Evolutionary conservation across 108 stramenopile genomes (phyloP).

Genomic region (Stephanodiscus triporus): DNA sequence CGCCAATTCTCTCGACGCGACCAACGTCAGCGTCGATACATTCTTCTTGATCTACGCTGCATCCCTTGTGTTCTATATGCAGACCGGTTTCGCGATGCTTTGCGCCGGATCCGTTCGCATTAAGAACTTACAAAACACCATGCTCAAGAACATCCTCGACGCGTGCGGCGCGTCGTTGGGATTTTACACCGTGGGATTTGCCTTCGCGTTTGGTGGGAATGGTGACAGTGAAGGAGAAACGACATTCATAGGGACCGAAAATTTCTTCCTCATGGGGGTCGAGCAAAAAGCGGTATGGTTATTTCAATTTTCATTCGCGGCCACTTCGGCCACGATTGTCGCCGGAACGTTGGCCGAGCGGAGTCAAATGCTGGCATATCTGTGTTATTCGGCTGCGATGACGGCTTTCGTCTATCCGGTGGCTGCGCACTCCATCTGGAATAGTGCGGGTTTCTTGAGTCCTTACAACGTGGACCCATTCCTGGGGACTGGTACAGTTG

Average conservation of each 20-base stretch:
- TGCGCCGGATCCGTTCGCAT: conserved; percentile 79
- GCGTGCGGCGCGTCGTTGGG: conserved; percentile 80
- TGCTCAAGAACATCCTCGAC: conserved; percentile 91
- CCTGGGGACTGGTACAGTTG: conserved; percentile 70
- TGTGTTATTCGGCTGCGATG: conserved; percentile 77
- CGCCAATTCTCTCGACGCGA: conserved; percentile 7
- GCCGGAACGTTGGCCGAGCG: conserved; percentile 96
- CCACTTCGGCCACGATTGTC: conserved; percentile 90
- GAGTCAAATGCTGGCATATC: conserved; percentile 88
- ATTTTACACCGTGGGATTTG: conserved; percentile 80
- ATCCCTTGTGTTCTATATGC: conserved; percentile 84
- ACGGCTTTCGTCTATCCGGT: conserved; percentile 90
- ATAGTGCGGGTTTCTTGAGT: conserved; percentile 68
- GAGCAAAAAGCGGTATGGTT: conserved; percentile 64
- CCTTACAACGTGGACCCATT: conserved; percentile 35
- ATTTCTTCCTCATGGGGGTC: conserved; percentile 60
- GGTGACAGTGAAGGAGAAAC: conserved; percentile 28
- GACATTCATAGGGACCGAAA: conserved; percentile 63
- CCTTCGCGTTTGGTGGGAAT: conserved; percentile 76
- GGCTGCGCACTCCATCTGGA: conserved; percentile 85
- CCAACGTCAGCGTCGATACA: conserved; percentile 23
- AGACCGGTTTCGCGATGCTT: conserved; percentile 74
- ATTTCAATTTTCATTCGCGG: conserved; percentile 87
- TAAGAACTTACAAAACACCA: conserved; percentile 87
- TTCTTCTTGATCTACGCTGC: conserved; percentile 73